phyloP scores from a whole-genome alignment of 176 grass and related monocot species.

The Typha latifolia region DNA sequence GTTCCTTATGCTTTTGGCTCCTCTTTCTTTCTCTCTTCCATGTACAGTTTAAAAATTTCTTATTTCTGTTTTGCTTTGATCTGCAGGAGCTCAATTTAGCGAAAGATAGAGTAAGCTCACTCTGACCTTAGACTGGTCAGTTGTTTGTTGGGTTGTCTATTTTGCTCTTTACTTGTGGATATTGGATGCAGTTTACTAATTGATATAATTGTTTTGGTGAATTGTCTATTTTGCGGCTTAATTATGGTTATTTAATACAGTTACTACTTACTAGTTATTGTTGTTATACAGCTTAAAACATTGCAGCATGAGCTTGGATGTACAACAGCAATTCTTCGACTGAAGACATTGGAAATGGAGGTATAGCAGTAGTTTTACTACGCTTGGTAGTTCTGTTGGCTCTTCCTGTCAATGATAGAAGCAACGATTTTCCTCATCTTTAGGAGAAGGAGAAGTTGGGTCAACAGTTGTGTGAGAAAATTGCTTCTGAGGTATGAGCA shows the following conservation, averaged over 20 bases:
- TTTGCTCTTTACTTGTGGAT: constrained; percentile 19
- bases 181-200: not conserved
- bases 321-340: constrained; percentile 20
- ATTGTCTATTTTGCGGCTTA: not conserved
- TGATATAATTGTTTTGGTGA: not conserved
- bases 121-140: constrained; percentile 7
- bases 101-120: constrained; percentile 49
- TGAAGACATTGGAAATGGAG: constrained; percentile 34
- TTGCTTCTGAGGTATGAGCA: constrained; percentile 24
- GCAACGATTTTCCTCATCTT: constrained; percentile 9
- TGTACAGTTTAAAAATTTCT: not conserved
- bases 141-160: constrained; percentile 8
- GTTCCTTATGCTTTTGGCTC: constrained; percentile 11
- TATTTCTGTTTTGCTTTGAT: constrained; percentile 11
- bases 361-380: constrained; percentile 21
- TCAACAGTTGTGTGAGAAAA: constrained; percentile 1
- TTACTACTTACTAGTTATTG: not conserved
- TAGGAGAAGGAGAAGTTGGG: constrained; percentile 21
- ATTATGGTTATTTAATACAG: not conserved
- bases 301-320: constrained; percentile 62
- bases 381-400: constrained; percentile 6
- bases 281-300: constrained; percentile 42
- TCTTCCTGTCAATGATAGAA: constrained; percentile 14
- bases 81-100: constrained; percentile 53
- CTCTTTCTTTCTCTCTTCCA: constrained; percentile 1